Percentiles rank a stretch among this genome's conserved stretches.
These are phyloP conservation scores for Jamesozyma hellenica DNA, from an alignment of 805 yeast genomes.

Conservation along the genomic window DNA sequence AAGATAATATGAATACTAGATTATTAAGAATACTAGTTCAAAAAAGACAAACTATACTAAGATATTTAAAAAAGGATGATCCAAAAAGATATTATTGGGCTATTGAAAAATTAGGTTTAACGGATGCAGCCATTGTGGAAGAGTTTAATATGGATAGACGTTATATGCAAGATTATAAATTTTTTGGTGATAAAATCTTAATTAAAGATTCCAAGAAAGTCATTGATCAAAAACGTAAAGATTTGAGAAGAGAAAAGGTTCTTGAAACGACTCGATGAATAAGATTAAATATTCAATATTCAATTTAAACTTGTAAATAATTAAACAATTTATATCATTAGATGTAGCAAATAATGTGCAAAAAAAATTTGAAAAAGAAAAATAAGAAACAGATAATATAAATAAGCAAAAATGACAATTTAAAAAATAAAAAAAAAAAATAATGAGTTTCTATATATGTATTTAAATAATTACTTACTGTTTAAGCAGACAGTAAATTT, in stretches of 20 bases:
- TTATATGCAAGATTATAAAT: constrained; percentile 67
- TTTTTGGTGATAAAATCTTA: constrained; percentile 61
- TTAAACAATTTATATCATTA: neutral
- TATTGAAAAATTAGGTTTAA: constrained; percentile 76
- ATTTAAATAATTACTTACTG: too few relatives aligned
- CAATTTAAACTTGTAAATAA: constrained; percentile 1
- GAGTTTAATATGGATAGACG: constrained; percentile 76
- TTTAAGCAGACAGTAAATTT: constrained; percentile 8
- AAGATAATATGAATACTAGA: constrained; percentile 65
- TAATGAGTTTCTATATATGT: neutral
- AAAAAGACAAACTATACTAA: constrained; percentile 72
- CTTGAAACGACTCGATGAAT: constrained; percentile 8
- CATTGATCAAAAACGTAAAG: constrained; percentile 37
- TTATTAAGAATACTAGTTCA: constrained; percentile 75
- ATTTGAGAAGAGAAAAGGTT: constrained; percentile 37
- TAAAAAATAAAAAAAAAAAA: neutral
- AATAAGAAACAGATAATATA: too few relatives aligned
- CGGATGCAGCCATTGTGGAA: constrained; percentile 63
- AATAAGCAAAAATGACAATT: neutral
- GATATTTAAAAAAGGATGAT: constrained; percentile 69
- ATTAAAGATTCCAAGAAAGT: constrained; percentile 46
- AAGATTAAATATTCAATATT: neutral
- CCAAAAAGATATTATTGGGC: constrained; percentile 81
- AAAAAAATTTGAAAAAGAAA: neutral
- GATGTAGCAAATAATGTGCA: neutral